Base-by-base conservation (phyloP, 805 yeast genomes). In the Sungouiozyma intestinalis region DNA sequence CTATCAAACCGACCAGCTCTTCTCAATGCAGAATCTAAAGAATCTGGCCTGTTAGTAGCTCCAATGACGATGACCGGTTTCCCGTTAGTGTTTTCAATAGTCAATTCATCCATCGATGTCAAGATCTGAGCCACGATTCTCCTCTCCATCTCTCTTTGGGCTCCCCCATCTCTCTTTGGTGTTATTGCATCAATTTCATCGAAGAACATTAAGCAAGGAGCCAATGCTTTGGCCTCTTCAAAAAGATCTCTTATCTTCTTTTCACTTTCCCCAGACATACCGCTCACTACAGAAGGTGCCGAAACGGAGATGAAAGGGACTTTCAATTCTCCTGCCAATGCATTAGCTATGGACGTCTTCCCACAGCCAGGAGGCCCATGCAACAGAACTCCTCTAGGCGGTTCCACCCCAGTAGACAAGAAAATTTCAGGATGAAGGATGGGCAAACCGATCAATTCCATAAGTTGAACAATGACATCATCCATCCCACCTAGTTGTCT, bases 311-410 rank as follows among this genome's bases (percentile, higher is more conserved):
- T 77, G 57, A 92, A 92, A 0, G 97, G 96, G 0, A 92, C 95
- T 51, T 86, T 83, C 27, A 92, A 70, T 56, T 90, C 95, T 21
- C 95, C 95, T 1, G 98, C 98, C 17, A 92, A 67, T 0, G 97
- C 96, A 61, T 87, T 87, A 3, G 98, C 98, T 41, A 92, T 79
- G 35, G 95, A 81, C 0, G 98, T 92, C 55, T 92, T 92, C 60
- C 98, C 98, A 68, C 98, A 92, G 14, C 98, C 98, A 2, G 97
- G 98, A 0, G 98, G 98, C 0, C 98, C 98, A 61, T 88, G 94
- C n/a, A 92, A 64, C 24, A 92, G 61, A 1, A 92, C 84, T 35
- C 97, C 97, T 19, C 96, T 71, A 16, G 97, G 95, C 15, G 97
- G 97, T 50, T 86, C 95, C 13, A 88, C 88, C 19, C 97, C 97